phyloP scores from a whole-genome alignment of 176 grass and related monocot species.

The Elymus sibiricus region DNA sequence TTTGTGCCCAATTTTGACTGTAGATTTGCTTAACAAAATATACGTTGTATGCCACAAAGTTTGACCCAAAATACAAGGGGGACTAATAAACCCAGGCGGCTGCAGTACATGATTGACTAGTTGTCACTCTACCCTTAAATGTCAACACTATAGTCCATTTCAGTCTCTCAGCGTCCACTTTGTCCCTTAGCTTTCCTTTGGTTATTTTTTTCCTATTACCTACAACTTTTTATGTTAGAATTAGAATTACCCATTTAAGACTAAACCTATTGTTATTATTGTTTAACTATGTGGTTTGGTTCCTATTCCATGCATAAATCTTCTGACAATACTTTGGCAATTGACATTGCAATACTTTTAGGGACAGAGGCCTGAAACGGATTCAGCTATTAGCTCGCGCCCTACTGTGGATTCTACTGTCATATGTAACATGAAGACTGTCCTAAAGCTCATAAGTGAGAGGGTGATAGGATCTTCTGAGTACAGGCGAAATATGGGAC shows the following conservation, averaged over 20 bases:
- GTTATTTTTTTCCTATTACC: background rate
- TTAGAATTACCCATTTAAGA: background rate
- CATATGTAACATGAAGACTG: constrained; percentile 83
- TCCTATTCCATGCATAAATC: background rate
- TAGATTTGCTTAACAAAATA: too few relatives aligned
- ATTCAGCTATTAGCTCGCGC: constrained; percentile 74
- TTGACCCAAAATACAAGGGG: too few relatives aligned
- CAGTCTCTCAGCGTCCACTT: background rate
- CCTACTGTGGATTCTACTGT: constrained; percentile 65
- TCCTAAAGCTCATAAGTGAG: constrained; percentile 86
- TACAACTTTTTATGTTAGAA: background rate
- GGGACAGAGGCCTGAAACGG: constrained; percentile 83
- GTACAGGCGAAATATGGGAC: constrained; percentile 72
- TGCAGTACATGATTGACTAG: background rate
- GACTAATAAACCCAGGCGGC: too few relatives aligned
- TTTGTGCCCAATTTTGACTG: too few relatives aligned
- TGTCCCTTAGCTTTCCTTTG: background rate
- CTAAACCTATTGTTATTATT: background rate
- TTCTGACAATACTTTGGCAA: background rate
- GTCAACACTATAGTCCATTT: background rate
- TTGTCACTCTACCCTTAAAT: background rate
- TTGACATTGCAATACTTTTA: constrained; percentile 43
- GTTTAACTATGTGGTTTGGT: constrained; percentile 4
- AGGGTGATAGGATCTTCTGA: constrained; percentile 83
- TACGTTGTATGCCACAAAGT: too few relatives aligned